A percentile compares a stretch with the other conserved stretches of the same genome.
These are phyloP conservation scores for Aspergillus taichungensis DNA, from an alignment of 495 filamentous ascomycete genomes.

Conservation along the genomic window DNA sequence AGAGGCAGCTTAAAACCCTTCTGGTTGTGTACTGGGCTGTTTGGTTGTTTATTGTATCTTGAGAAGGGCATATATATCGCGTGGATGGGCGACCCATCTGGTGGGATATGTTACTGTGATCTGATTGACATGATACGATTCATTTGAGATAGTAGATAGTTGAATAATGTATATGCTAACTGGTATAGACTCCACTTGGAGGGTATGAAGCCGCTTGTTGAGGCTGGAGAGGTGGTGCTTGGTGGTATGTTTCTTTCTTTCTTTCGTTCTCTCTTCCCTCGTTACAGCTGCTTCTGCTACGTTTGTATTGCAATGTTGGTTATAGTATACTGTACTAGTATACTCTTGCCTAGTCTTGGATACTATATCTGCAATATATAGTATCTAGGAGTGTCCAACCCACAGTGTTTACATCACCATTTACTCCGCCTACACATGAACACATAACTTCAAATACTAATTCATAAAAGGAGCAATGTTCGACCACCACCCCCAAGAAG, in stretches of 20 bases:
- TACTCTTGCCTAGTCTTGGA: not conserved
- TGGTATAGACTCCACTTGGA: conserved; percentile 24
- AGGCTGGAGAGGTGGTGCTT: conserved; percentile 23
- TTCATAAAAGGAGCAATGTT: conserved; percentile 54
- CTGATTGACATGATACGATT: no score
- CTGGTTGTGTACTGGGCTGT: no score
- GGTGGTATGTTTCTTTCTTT: conserved; percentile 27
- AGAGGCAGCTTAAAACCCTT: no score
- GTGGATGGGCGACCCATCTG: not conserved
- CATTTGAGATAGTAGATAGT: not conserved
- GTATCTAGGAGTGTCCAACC: no score
- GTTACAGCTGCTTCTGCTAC: not conserved
- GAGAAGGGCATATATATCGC: not conserved
- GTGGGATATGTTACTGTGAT: not conserved
- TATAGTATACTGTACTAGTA: not conserved
- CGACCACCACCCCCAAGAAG: conserved; percentile 53
- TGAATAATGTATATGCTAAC: not conserved
- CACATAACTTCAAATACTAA: not conserved
- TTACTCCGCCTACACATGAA: not conserved
- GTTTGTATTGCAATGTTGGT: not conserved
- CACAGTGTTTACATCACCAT: no score
- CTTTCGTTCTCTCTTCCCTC: not conserved
- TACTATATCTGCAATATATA: no score
- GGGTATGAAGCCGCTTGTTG: conserved; percentile 25
- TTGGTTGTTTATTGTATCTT: not conserved